Evolutionary conservation across 768 basidiomycete genomes (phyloP).

Genomic region (Pulveroboletus sp.): DNA sequence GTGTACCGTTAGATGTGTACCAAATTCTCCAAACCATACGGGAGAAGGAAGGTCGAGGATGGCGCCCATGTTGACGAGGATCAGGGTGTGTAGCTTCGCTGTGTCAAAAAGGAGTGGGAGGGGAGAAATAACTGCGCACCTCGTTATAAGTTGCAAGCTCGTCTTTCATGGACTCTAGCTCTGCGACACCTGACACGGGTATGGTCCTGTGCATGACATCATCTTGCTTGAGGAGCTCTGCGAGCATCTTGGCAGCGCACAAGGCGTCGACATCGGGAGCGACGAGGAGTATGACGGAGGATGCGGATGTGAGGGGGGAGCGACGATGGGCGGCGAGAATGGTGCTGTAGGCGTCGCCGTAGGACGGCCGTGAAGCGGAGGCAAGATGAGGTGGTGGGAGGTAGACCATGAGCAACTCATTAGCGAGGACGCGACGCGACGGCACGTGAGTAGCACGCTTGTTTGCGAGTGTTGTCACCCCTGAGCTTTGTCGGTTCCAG

Average conservation of each 20-base stretch:
- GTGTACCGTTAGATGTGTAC: conserved; percentile 65
- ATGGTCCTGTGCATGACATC: conserved; percentile 87
- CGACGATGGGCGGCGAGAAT: conserved; percentile 71
- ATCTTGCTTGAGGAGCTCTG: conserved; percentile 86
- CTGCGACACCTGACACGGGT: conserved; percentile 81
- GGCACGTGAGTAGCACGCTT: conserved; percentile 11
- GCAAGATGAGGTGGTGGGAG: conserved; percentile 69
- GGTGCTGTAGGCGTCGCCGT: conserved; percentile 65
- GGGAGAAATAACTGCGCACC: conserved; percentile 37
- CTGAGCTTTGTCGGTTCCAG: conserved; percentile 7
- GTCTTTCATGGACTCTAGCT: conserved; percentile 60
- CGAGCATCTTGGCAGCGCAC: conserved; percentile 87
- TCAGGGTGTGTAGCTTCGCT: conserved; percentile 74
- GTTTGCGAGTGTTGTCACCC: conserved; percentile 19
- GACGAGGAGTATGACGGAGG: conserved; percentile 80
- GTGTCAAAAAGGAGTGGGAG: background rate
- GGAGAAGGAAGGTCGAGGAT: conserved; percentile 74
- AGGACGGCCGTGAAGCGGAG: conserved; percentile 54
- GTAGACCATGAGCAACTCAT: conserved; percentile 46
- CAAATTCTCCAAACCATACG: conserved; percentile 74
- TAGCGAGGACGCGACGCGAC: background rate
- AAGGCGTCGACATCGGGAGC: conserved; percentile 90
- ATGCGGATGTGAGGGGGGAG: conserved; percentile 71
- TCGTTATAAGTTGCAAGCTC: conserved; percentile 65
- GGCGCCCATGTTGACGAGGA: conserved; percentile 89